Percentiles rank a stretch among this genome's conserved stretches.
Conservation (phyloP, 2,329 filamentous ascomycete species). For the Trichoderma sp. region DNA sequence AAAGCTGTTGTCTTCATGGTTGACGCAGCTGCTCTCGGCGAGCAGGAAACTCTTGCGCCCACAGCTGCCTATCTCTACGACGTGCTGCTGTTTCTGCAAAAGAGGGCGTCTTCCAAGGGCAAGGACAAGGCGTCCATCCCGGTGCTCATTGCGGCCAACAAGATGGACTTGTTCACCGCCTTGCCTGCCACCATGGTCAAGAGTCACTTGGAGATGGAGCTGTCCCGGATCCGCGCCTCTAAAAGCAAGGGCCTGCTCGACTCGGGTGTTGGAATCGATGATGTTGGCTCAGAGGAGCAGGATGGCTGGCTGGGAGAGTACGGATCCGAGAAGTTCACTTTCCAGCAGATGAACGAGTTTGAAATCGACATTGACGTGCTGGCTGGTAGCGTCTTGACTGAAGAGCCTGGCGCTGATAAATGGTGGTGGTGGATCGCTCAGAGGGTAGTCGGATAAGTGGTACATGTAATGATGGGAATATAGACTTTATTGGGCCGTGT, state of each 20-base stretch:
- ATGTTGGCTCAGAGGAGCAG: constrained; percentile 65
- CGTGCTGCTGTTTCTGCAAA: constrained; percentile 79
- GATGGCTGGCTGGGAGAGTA: constrained; percentile 85
- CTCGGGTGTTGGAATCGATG: constrained; percentile 71
- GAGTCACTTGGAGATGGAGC: constrained; percentile 74
- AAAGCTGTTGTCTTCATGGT: constrained; percentile 82
- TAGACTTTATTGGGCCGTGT: constrained; percentile 25
- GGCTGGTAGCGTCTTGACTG: constrained; percentile 69
- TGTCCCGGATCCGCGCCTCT: constrained; percentile 74
- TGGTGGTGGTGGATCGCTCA: constrained; percentile 93
- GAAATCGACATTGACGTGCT: constrained; percentile 76
- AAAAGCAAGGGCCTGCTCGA: constrained; percentile 80
- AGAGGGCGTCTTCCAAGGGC: constrained; percentile 55
- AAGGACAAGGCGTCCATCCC: constrained; percentile 54
- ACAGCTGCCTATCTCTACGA: constrained; percentile 88
- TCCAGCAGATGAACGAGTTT: constrained; percentile 80
- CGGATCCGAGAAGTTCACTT: constrained; percentile 75
- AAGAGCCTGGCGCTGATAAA: constrained; percentile 70
- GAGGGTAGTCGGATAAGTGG: constrained; percentile 54
- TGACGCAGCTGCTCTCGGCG: constrained; percentile 72
- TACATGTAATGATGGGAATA: neutral
- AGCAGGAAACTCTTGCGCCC: constrained; percentile 64
- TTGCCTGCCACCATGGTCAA: constrained; percentile 77
- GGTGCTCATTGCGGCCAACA: constrained; percentile 88
- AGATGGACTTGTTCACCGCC: constrained; percentile 92